These are phyloP conservation scores for Fraxinus greggii DNA, from an alignment of 305 asterid genomes.

Conservation along the genomic window DNA sequence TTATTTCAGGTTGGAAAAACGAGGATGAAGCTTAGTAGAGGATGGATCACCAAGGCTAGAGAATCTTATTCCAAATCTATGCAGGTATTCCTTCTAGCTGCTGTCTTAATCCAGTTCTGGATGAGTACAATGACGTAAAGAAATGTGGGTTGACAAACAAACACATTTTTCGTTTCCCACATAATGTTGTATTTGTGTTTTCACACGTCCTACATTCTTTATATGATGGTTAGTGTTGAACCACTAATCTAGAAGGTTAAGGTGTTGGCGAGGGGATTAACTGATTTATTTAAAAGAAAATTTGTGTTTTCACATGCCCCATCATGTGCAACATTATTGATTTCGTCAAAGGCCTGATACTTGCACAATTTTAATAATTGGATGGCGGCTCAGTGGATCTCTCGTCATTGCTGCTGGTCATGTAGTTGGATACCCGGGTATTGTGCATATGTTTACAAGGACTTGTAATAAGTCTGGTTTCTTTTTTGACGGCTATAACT, in stretches of 20 bases:
- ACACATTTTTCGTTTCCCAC: neutral
- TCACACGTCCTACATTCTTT: neutral
- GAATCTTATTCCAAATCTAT: conserved; percentile 79
- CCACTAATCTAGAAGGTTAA: neutral
- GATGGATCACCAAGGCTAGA: conserved; percentile 98
- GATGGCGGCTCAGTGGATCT: neutral
- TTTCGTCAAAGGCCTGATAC: neutral
- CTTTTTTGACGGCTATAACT: neutral
- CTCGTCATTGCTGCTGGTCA: neutral
- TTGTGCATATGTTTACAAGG: neutral
- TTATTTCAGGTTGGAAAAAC: conserved; percentile 79
- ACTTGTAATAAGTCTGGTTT: neutral
- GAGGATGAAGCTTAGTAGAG: conserved; percentile 82
- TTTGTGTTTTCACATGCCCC: neutral
- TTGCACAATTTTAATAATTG: neutral
- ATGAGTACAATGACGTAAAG: neutral
- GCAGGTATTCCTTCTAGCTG: conserved; percentile 57
- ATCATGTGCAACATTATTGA: neutral
- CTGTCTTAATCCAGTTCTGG: neutral
- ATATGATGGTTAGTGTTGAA: neutral
- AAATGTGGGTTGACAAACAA: neutral
- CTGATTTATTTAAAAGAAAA: neutral
- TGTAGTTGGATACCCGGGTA: neutral
- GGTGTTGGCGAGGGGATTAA: neutral
- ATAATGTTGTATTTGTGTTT: neutral